These are phyloP conservation scores for Colletotrichum agaves DNA, from an alignment of 2,329 filamentous ascomycete genomes.

Conservation along the genomic window DNA sequence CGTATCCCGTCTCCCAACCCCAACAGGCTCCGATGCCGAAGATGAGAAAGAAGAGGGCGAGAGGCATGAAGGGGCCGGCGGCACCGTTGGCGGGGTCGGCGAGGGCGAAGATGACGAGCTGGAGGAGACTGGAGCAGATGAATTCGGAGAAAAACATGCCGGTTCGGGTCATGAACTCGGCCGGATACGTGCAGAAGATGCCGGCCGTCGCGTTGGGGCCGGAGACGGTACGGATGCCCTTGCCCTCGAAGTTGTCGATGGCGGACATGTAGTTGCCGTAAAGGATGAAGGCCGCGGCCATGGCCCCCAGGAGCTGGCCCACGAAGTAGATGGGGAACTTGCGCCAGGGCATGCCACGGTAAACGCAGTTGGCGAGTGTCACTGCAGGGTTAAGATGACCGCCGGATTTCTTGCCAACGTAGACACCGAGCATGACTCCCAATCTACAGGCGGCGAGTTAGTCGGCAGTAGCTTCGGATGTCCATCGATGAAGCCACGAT, in stretches of 20 bases:
- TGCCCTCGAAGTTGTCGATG: conserved; percentile 73
- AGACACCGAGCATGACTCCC: conserved; percentile 76
- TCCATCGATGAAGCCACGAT: conserved; percentile 33
- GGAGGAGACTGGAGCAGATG: conserved; percentile 72
- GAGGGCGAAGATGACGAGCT: conserved; percentile 78
- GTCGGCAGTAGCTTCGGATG: not conserved
- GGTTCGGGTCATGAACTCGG: conserved; percentile 71
- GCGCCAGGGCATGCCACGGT: conserved; percentile 74
- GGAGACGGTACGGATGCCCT: conserved; percentile 69
- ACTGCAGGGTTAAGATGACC: conserved; percentile 78
- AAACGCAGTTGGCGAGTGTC: conserved; percentile 75
- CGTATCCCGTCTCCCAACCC: conserved; percentile 81
- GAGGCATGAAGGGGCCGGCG: conserved; percentile 66
- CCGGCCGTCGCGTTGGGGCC: conserved; percentile 71
- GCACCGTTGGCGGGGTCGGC: conserved; percentile 68
- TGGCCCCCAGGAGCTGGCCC: conserved; percentile 74
- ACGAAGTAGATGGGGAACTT: conserved; percentile 75
- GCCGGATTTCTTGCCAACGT: conserved; percentile 72
- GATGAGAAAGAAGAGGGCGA: conserved; percentile 76
- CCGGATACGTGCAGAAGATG: conserved; percentile 80
- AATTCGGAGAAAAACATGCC: conserved; percentile 80
- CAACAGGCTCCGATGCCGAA: conserved; percentile 80
- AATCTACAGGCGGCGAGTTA: conserved; percentile 52
- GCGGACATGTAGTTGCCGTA: conserved; percentile 71
- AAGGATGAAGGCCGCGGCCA: conserved; percentile 68